Conservation (phyloP, 805 yeast species). For the Lipomyces orientalis region DNA sequence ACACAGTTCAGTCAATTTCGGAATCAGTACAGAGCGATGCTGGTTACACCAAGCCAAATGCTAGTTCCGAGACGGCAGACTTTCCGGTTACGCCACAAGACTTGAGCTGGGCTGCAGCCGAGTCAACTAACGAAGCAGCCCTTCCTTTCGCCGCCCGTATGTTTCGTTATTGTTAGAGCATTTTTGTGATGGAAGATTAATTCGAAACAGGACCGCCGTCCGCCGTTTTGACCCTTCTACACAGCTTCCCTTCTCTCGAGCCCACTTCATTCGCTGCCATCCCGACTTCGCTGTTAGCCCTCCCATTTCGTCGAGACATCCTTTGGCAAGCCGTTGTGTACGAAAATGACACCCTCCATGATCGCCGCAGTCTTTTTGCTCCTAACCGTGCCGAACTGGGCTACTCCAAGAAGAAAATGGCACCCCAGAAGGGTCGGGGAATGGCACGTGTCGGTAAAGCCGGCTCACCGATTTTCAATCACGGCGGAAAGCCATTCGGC, state of each 20-base stretch:
- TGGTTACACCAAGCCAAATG: neutral
- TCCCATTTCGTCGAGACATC: slow-evolving; percentile 85
- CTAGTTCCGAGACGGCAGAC: neutral
- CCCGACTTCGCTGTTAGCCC: slow-evolving; percentile 68
- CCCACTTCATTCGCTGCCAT: slow-evolving; percentile 81
- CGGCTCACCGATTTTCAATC: slow-evolving; percentile 88
- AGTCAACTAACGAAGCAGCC: neutral
- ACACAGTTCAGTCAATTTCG: neutral
- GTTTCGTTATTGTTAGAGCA: neutral
- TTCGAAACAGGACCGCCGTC: slow-evolving; percentile 20
- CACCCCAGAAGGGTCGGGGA: slow-evolving; percentile 93
- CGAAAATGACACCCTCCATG: slow-evolving; percentile 71
- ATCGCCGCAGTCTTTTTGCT: slow-evolving; percentile 57
- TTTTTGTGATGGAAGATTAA: neutral
- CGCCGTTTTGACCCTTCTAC: slow-evolving; percentile 39
- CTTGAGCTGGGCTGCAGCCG: neutral
- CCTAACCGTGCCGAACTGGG: slow-evolving; percentile 87
- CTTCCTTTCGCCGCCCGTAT: slow-evolving; percentile 12
- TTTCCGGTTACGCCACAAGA: neutral
- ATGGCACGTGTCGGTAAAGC: slow-evolving; percentile 95
- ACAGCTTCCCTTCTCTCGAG: slow-evolving; percentile 89
- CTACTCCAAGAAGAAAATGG: slow-evolving; percentile 78
- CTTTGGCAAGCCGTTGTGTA: slow-evolving; percentile 92
- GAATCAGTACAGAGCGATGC: neutral
- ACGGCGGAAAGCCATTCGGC: slow-evolving; percentile 89